Evolutionary conservation across 129 eudicot genomes (phyloP), one percentile per base, ranked within the genome.

Genomic region (Scalesia atractyloides): DNA sequence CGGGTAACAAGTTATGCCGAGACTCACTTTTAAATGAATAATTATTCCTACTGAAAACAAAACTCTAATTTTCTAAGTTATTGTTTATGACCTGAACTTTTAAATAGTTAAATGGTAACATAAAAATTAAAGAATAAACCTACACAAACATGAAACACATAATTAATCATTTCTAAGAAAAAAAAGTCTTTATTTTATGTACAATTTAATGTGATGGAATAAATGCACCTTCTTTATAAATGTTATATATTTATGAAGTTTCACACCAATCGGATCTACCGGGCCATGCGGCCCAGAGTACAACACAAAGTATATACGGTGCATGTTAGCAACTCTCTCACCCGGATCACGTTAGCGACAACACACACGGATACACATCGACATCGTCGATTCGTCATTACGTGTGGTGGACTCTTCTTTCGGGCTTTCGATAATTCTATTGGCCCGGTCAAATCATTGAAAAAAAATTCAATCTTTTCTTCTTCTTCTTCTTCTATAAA

Each of bases 391-490:
- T 18, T 11, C 36, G 51, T 74, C 34, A 30, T 39, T 16, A 24
- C 33, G 49, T 74, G 18, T 63, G 17, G 77, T 58, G 13, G 53
- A 41, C 24, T 34, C 5, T 66, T 43, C 12, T 3, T 24, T 8
- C 60, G 12, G 10, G 58, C 17, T 51, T 64, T 65, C 47, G 24
- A 79, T 79, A 11, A 34, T 48, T 79, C 67, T 46, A 5, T 15
- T 57, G 22, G n/a, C 7, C 0, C 16, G 24, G 63, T 62, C 72
- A 48, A 73, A 17, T 14, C 22, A 48, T 61, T 63, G 24, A 49
- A 49, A 36, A n/a, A 50, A 75, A 52, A 66, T 33, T 63, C 43
- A 16, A 17, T 39, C 20, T 37, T 19, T 64, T 73, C 51, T 20
- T 63, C 12, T 3, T 67, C 68, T 65, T 48, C n/a, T n/a, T n/a